Evolutionary conservation across 257 asterid species (phyloP), one percentile per base, ranked within the genome.

Genomic region (Nicotiana paniculata): DNA sequence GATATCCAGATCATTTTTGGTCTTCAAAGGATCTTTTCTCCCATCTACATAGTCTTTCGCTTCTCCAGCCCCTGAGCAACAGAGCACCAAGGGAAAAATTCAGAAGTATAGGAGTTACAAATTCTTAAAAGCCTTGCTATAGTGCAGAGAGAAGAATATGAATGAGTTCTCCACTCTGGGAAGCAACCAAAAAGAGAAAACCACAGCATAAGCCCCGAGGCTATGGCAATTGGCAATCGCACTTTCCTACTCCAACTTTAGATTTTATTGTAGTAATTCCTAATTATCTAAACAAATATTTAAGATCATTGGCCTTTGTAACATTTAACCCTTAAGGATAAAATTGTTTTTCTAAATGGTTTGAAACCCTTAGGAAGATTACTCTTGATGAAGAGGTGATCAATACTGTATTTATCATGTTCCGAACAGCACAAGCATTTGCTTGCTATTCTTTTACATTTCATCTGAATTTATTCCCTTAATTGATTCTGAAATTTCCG

Each of bases 11-110:
- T 91, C 86, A 51, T 33, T 87, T 78, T 89, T 86, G 76, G 68
- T 75, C 83, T 59, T 85, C 51, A 64, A 58, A 80, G 85, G 58
- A 46, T 85, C 89, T 80, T 88, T 90, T 84, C 87, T 89, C 86
- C 84, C 84, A 65, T 77, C 53, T 61, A 65, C 46, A 16, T 61
- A 9, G 48, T 59, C 84, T 77, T 82, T 85, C n/a, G 83, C 86
- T 78, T 83, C 86, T 65, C 69, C 87, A 55, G 43, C 24, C 39
- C 63, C 79, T 74, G 63, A 24, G 79, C 63, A 74, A 74, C 9
- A 74, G 62, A 15, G 62, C 79, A 74, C 79, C 79, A 74, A 74
- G 26, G n/a, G 79, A 6, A 28, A 69, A 72, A 46, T 13, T 48
- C 62, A 74, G 79, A 74, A 48, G 15, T 12, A 74, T 51, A 48